phyloP scores from a whole-genome alignment of 169 alveolate genomes.

The Theileria annulata region DNA sequence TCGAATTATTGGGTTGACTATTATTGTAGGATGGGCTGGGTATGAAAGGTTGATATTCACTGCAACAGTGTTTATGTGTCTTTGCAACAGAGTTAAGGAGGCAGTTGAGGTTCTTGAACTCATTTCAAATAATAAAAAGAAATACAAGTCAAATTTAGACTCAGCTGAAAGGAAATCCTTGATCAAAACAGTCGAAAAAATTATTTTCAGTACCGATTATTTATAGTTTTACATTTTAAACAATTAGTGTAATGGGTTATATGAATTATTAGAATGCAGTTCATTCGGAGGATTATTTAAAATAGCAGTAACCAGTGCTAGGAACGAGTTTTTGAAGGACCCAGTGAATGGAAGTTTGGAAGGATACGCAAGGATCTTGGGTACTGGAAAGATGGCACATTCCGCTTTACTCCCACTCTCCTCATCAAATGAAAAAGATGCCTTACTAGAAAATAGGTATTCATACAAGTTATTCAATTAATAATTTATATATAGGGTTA shows the following conservation, averaged over 20 bases:
- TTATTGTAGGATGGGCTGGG: slow-evolving; percentile 42
- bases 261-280: slow-evolving; percentile 36
- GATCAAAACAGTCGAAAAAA: slow-evolving; percentile 34
- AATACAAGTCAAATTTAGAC: slow-evolving; percentile 46
- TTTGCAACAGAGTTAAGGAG: slow-evolving; percentile 30
- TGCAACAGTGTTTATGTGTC: slow-evolving; percentile 55
- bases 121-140: slow-evolving; percentile 45
- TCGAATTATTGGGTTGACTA: not conserved
- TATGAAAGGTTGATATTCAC: slow-evolving; percentile 45
- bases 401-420: slow-evolving; percentile 57
- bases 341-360: slow-evolving; percentile 41
- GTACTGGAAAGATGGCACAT: slow-evolving; percentile 60
- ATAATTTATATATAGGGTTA: no score
- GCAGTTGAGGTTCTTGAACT: slow-evolving; percentile 56
- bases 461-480: no score
- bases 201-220: slow-evolving; percentile 27
- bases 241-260: not conserved
- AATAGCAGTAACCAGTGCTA: slow-evolving; percentile 52
- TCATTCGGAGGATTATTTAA: slow-evolving; percentile 60
- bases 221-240: not conserved
- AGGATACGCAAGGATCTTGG: slow-evolving; percentile 38
- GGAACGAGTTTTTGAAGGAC: slow-evolving; percentile 45
- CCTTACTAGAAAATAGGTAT: slow-evolving; percentile 59
- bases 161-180: slow-evolving; percentile 40
- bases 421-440: slow-evolving; percentile 62